These are phyloP conservation scores for Orychophragmus violaceus DNA, from an alignment of 345 rosid genomes.

Conservation along the genomic window DNA sequence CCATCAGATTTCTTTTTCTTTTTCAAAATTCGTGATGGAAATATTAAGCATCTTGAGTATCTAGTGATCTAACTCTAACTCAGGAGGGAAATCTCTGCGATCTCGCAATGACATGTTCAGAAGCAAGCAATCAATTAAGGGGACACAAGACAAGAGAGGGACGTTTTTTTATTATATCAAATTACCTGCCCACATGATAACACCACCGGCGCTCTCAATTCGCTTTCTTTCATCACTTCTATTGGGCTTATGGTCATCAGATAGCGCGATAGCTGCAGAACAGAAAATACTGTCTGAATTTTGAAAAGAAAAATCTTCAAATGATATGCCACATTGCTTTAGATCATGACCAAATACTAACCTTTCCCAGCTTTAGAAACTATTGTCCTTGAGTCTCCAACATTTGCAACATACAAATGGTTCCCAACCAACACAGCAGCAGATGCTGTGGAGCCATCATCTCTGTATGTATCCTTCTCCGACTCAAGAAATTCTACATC, in stretches of 20 bases:
- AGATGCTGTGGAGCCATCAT: constrained; percentile 99
- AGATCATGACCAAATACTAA: constrained; percentile 18
- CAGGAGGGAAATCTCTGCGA: not conserved
- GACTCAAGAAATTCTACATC: constrained; percentile 80
- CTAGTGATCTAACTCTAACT: not conserved
- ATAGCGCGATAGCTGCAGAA: constrained; percentile 76
- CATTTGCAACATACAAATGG: constrained; percentile 96
- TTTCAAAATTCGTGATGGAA: not conserved
- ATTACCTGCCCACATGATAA: constrained; percentile 99
- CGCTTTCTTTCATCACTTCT: constrained; percentile 97
- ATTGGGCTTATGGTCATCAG: constrained; percentile 99
- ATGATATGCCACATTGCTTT: constrained; percentile 1
- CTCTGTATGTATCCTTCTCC: constrained; percentile 71
- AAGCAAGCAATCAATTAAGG: not conserved
- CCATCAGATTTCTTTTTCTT: not conserved
- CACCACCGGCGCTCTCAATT: constrained; percentile 94
- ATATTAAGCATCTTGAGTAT: not conserved
- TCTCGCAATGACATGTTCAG: not conserved
- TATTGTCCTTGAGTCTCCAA: constrained; percentile 95
- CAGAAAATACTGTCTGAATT: constrained; percentile 7
- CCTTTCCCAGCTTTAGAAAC: constrained; percentile 93
- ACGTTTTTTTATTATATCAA: not conserved
- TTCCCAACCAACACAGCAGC: constrained; percentile 84
- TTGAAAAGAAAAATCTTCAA: not conserved
- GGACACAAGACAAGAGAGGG: not conserved